Conservation (phyloP, 2,329 filamentous ascomycete genomes). For the Penicillium nordicum region DNA sequence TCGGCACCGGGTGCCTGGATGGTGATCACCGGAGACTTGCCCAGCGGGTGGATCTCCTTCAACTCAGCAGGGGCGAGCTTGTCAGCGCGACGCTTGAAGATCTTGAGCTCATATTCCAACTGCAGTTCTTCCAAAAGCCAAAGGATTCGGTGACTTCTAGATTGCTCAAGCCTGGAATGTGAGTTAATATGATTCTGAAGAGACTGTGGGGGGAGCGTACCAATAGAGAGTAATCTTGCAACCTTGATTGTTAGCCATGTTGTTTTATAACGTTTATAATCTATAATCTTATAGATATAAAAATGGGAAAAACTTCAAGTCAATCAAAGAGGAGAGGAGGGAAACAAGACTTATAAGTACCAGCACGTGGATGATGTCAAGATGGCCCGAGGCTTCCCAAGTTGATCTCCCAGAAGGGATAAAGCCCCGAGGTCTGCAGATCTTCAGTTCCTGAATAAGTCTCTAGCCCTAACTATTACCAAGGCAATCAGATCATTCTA, state of each 20-base stretch:
- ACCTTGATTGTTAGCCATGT: conserved; percentile 26
- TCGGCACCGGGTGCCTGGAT: conserved; percentile 50
- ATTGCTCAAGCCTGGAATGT: conserved; percentile 68
- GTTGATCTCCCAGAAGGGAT: background rate
- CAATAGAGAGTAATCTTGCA: conserved; percentile 63
- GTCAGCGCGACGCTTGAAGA: conserved; percentile 66
- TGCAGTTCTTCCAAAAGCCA: conserved; percentile 84
- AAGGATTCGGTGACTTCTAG: conserved; percentile 75
- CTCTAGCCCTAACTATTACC: background rate
- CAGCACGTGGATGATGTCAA: conserved; percentile 4
- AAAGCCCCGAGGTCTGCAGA: background rate
- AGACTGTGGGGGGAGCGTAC: conserved; percentile 37
- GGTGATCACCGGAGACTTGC: conserved; percentile 78
- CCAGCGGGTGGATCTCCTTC: conserved; percentile 74
- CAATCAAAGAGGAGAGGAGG: no score
- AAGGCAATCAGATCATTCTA: background rate
- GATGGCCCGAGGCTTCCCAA: conserved; percentile 1
- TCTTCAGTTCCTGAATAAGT: background rate
- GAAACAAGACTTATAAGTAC: background rate
- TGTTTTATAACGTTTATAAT: background rate
- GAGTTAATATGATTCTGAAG: background rate
- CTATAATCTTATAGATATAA: background rate
- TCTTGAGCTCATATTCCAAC: conserved; percentile 73
- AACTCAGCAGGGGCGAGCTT: conserved; percentile 72
- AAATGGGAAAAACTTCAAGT: background rate